Percentiles rank a stretch among this genome's conserved stretches.
Conservation (phyloP, 495 filamentous ascomycete species). For the Hyaloscypha bicolor region DNA sequence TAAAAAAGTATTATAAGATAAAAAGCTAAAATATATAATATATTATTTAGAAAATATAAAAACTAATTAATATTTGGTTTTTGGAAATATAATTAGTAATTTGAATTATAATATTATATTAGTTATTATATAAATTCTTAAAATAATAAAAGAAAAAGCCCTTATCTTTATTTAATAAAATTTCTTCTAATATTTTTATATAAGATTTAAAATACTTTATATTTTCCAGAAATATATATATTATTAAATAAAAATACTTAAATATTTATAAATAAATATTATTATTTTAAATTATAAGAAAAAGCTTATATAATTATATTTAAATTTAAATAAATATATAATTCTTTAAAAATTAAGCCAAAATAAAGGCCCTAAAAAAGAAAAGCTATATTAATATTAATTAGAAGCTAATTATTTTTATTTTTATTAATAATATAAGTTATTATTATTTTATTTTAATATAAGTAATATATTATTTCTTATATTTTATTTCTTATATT, state of each 20-base stretch:
- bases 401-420: no score
- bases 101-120: conserved; percentile 6
- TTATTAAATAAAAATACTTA: conserved; percentile 15
- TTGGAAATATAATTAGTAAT: background rate
- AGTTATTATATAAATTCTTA: conserved; percentile 18
- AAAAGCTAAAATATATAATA: conserved; percentile 3
- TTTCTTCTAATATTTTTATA: conserved; percentile 31
- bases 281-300: background rate
- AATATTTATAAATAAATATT: conserved; percentile 2
- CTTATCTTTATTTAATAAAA: conserved; percentile 31
- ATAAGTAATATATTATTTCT: no score
- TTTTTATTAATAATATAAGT: no score
- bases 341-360: background rate
- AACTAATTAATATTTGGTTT: background rate
- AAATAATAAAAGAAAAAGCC: conserved; percentile 29
- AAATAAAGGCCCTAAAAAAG: background rate
- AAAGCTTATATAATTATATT: background rate
- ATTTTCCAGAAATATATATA: conserved; percentile 37
- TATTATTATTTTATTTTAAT: no score
- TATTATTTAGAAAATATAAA: background rate
- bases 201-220: no score
- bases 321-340: background rate
- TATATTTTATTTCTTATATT: no score
- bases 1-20: background rate
- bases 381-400: conserved; percentile 8